Evolutionary conservation across 2,329 filamentous ascomycete genomes (phyloP), one percentile per base, ranked within the genome.

Genomic region (Cryphonectria parasitica): DNA sequence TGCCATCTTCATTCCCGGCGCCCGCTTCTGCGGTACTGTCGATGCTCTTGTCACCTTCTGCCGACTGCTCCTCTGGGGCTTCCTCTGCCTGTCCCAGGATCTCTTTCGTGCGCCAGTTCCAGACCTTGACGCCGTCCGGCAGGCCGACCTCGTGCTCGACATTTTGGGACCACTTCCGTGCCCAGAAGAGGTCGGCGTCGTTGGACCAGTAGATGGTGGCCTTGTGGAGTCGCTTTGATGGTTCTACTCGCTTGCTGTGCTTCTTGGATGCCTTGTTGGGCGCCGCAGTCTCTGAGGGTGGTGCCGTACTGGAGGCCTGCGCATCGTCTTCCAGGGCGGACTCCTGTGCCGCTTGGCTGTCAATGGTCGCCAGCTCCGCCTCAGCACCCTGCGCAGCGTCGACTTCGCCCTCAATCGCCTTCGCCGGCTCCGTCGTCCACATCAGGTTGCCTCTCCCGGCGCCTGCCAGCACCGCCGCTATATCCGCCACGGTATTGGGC

Each of bases 401-500:
- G 31, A 28, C 45, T 13, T 56, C 43, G 31, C 41, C 58, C 66
- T 64, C 66, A 7, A 71, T 61, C 41, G 66, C 72, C 41, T 71
- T 56, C 52, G 69, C 65, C 49, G 64, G 68, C 41, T 62, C 58
- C 68, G 69, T 54, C 71, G 68, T 66, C 75, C 78, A 77, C 70
- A 89, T 81, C 76, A 79, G 82, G 78, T 86, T 89, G 45, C 87
- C 86, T 72, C 82, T 80, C 52, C 87, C 87, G 13, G 77, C 73
- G 5, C 87, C 88, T 10, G 79, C 80, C 67, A 90, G 82, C 31
- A 89, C 85, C 31, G 84, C 85, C 0, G 90, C 89, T 73, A 92
- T 83, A 78, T 92, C 90, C 69, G 90, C 90, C 64, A 92, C 82
- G 17, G 83, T 82, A 77, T 90, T 91, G 67, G 84, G 83, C 78